Base-by-base conservation (phyloP, 352 stramenopile genomes). In the Globisporangium echinulatum region DNA sequence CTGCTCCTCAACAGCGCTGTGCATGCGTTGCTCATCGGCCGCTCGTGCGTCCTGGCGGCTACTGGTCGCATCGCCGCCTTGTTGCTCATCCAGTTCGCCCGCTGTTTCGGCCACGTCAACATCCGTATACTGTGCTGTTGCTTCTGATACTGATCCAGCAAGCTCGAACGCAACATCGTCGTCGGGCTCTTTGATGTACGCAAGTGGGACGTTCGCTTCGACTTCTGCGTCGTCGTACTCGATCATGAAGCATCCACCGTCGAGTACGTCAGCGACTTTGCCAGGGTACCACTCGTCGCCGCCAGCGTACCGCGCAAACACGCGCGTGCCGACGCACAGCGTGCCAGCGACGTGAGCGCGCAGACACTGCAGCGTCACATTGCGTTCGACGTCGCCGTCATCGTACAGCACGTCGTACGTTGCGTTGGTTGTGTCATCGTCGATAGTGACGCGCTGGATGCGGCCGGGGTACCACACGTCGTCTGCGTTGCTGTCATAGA, bases 151-250 rank as follows among this genome's bases (percentile, higher is more conserved):
- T 39, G 19, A 33, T 33, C 25, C 25, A 33, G 25, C 25, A 33
- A 33, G 2, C 25, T 64, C 46, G 13, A 59, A 53, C 25, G 25
- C n/a, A 14, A 14, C 40, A 4, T 44, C 47, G 19, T 66, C 48
- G 4, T 44, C 42, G 8, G 72, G 60, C 53, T 89, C 82, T 11
- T 63, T 57, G 37, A 94, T 86, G 17, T 73, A 72, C 48, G 74
- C 75, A 19, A 88, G 38, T 33, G 72, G 46, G 0, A 95, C 78
- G 42, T 85, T 61, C 3, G 63, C 47, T 55, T 92, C 79, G n/a
- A 85, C 69, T 43, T 93, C 79, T n/a, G 71, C 70, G 68, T 92
- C 85, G 64, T 94, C 82, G 64, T 94, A 92, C 51, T 82, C 77
- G 56, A 91, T 77, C 43, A 74, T 87, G 71, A 88, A 93, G 43